Conservation (phyloP, 2,329 filamentous ascomycete species). For the Ramularia collo-cygni region DNA sequence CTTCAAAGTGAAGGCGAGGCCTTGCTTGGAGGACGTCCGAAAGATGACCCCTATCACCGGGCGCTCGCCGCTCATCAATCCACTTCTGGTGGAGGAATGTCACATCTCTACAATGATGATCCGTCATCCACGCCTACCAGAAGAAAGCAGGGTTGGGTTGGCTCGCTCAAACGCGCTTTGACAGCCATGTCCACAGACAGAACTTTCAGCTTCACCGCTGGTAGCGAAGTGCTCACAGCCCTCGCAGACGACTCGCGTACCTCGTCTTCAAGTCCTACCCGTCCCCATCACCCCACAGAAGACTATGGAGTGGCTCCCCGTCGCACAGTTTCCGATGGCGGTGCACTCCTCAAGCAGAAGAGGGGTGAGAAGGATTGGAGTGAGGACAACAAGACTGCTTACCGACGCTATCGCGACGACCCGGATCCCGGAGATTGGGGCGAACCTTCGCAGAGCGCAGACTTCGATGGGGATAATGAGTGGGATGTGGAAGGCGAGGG, state of each 20-base stretch:
- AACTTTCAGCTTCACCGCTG: conserved; percentile 25
- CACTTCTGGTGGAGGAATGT: conserved; percentile 1
- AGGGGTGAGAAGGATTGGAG: conserved; percentile 38
- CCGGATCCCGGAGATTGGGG: conserved; percentile 31
- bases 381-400: conserved; percentile 12
- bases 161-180: conserved; percentile 28
- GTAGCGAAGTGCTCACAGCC: conserved; percentile 7
- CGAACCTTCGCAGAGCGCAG: conserved; percentile 21
- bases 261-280: no score
- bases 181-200: conserved; percentile 26
- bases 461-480: conserved; percentile 34
- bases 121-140: conserved; percentile 7
- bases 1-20: conserved; percentile 47
- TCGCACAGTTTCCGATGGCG: conserved; percentile 40
- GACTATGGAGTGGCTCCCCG: conserved; percentile 23
- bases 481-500: conserved; percentile 47
- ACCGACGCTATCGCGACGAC: conserved; percentile 28
- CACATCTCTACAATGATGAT: not conserved
- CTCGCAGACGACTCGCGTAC: no score
- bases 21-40: conserved; percentile 41
- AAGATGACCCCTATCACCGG: conserved; percentile 28
- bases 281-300: conserved; percentile 2
- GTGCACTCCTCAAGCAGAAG: conserved; percentile 34
- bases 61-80: conserved; percentile 22
- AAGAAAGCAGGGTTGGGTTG: conserved; percentile 25